These are phyloP conservation scores for Epicoccum sorghinum DNA, from an alignment of 2,329 filamentous ascomycete genomes.

Conservation along the genomic window DNA sequence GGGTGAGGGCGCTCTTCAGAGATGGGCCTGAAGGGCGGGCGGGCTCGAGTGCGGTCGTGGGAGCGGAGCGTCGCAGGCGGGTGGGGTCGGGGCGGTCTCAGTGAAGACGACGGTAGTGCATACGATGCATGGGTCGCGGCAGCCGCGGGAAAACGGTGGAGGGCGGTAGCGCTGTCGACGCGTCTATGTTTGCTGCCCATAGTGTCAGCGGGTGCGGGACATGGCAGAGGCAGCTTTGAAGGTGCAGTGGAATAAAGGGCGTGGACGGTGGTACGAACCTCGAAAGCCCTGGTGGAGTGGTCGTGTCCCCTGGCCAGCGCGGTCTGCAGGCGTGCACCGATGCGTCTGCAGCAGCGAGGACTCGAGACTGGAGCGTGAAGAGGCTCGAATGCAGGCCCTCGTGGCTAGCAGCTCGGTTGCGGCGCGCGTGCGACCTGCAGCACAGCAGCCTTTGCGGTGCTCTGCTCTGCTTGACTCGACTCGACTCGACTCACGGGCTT, in stretches of 20 bases:
- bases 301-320: constrained; percentile 34
- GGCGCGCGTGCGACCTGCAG: constrained; percentile 32
- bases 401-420: constrained; percentile 15
- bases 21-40: constrained; percentile 19
- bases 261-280: constrained; percentile 44
- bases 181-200: constrained; percentile 38
- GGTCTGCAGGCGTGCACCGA: constrained; percentile 41
- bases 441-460: neutral
- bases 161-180: constrained; percentile 22
- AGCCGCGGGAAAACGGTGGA: constrained; percentile 17
- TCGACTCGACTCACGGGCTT: neutral
- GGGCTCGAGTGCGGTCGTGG: constrained; percentile 20
- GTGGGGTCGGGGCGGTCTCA: constrained; percentile 23
- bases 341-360: constrained; percentile 34
- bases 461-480: neutral
- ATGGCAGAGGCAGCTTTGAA: constrained; percentile 13
- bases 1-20: constrained; percentile 21
- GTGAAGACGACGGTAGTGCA: constrained; percentile 19
- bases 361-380: constrained; percentile 30
- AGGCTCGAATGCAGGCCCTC: constrained; percentile 28
- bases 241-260: constrained; percentile 30
- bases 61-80: constrained; percentile 26
- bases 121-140: constrained; percentile 36
- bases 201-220: constrained; percentile 35
- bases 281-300: constrained; percentile 29